Evolutionary conservation across 2,329 filamentous ascomycete species (phyloP), one percentile per base, ranked within the genome.

Genomic region (Aureobasidium sp.): DNA sequence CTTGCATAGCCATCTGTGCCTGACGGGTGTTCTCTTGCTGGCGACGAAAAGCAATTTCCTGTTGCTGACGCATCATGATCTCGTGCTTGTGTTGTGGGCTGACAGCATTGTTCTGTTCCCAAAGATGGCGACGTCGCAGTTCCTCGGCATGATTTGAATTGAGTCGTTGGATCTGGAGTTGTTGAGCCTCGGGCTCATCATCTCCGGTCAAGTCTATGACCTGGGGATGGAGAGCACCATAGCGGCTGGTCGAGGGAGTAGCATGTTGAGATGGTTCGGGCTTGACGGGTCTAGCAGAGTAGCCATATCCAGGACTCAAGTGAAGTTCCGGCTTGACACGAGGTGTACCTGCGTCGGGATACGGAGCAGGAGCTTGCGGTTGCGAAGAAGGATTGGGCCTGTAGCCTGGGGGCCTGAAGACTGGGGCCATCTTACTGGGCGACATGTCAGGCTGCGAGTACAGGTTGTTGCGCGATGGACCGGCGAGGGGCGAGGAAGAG

Each of bases 391-490:
- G 39, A 61, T 42, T 63, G 64, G 6, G 64, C 57, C 44, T 62
- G 62, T 48, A 64, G 50, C 29, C 62, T 27, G 54, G 63, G n/a
- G 64, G 66, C 6, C 70, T 50, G 67, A 67, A 59, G 40, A 66
- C 39, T 12, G 65, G 63, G 27, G 62, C 37, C 57, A 60, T 49
- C 11, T 33, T 40, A 33, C 57, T 60, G 45, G 57, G 57, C 44
- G 57, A 60, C 45, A 50, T 60, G 33, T 50, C 56, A 17, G 58
- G 15, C 24, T 29, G 29, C 12, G 37, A 37, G 7, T 22, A 24
- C 12, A 5, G 37, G 42, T 24, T 22, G 29, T 27, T 40, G 63
- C 44, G 24, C 39, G 54, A 24, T 42, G 59, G 24, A 64, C 57
- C 47, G 31, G 57, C 44, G 19, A 61, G 15, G 33, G 39, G 37